Percentiles rank a stretch among this genome's conserved stretches.
Evolutionary conservation across 352 stramenopile species (phyloP).

Genomic region (Phytophthora kernoviae): DNA sequence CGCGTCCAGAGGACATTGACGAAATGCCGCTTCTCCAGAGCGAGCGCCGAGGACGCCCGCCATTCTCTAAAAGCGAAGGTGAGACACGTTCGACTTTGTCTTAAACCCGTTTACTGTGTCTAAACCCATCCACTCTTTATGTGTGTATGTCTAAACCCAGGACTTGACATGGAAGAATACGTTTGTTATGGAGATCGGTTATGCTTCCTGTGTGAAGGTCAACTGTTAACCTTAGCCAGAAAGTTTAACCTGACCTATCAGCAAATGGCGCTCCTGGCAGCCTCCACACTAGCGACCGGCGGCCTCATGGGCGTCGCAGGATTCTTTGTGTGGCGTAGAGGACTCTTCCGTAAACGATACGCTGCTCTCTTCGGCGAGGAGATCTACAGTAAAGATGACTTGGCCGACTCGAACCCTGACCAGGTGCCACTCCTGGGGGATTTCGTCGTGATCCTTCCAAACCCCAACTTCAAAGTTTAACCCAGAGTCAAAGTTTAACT

Average conservation of each 20-base stretch:
- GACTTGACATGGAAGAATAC: constrained; percentile 53
- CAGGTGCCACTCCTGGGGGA: constrained; percentile 20
- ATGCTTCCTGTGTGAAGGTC: constrained; percentile 74
- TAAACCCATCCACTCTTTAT: constrained; percentile 5
- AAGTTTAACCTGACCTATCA: constrained; percentile 83
- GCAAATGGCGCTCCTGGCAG: constrained; percentile 66
- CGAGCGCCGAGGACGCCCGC: constrained; percentile 14
- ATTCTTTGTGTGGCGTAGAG: constrained; percentile 75
- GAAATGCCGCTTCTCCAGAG: constrained; percentile 35
- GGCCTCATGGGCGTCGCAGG: constrained; percentile 69
- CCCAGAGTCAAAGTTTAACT: constrained; percentile 6
- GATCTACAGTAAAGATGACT: constrained; percentile 43
- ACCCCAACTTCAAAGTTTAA: not conserved
- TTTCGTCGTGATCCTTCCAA: constrained; percentile 8
- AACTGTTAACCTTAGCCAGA: constrained; percentile 66
- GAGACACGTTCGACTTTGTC: constrained; percentile 1
- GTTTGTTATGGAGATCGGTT: constrained; percentile 80
- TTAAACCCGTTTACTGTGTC: too few species aligned
- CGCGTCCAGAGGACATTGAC: constrained; percentile 21
- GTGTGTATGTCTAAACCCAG: not conserved
- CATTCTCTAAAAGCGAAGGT: constrained; percentile 32
- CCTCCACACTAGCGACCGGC: constrained; percentile 55
- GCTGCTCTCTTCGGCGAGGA: constrained; percentile 66
- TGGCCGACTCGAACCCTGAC: constrained; percentile 7
- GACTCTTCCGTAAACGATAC: constrained; percentile 75